Evolutionary conservation across 805 yeast genomes (phyloP).

Genomic region (Maudiozyma serrabonitensis): DNA sequence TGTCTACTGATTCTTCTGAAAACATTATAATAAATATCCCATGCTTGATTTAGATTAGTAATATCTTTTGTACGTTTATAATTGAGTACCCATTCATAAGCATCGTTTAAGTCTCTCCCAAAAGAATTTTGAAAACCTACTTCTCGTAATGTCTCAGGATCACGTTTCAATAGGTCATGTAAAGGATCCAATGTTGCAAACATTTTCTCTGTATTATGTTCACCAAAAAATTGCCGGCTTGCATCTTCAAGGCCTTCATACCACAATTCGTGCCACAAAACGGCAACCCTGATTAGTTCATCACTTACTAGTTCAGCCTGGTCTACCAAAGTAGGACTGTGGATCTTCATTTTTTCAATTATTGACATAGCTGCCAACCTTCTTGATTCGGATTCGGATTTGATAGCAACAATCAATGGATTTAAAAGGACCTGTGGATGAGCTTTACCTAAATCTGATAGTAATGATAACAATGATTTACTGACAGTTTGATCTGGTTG

Average conservation of each 20-base stretch:
- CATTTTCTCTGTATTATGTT: conserved; percentile 91
- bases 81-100: conserved; percentile 82
- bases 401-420: conserved; percentile 88
- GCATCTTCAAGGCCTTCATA: conserved; percentile 94
- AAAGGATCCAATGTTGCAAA: conserved; percentile 79
- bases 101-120: conserved; percentile 83
- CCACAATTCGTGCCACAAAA: conserved; percentile 94
- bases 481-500: conserved; percentile 85
- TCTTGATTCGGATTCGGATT: conserved; percentile 77
- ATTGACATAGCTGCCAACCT: conserved; percentile 82
- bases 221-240: conserved; percentile 80
- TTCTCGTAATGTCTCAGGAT: conserved; percentile 85
- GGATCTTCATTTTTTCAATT: conserved; percentile 80
- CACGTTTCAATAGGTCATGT: conserved; percentile 68
- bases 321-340: conserved; percentile 68
- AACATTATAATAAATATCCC: conserved; percentile 93
- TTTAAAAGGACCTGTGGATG: conserved; percentile 94
- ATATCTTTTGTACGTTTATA: conserved; percentile 76
- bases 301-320: conserved; percentile 85
- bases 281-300: conserved; percentile 87
- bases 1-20: conserved; percentile 84
- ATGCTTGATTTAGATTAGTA: conserved; percentile 83
- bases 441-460: conserved; percentile 78
- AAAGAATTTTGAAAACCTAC: conserved; percentile 81
- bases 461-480: conserved; percentile 59